phyloP scores from a whole-genome alignment of 768 basidiomycete genomes.

The Amanita exitialis region DNA sequence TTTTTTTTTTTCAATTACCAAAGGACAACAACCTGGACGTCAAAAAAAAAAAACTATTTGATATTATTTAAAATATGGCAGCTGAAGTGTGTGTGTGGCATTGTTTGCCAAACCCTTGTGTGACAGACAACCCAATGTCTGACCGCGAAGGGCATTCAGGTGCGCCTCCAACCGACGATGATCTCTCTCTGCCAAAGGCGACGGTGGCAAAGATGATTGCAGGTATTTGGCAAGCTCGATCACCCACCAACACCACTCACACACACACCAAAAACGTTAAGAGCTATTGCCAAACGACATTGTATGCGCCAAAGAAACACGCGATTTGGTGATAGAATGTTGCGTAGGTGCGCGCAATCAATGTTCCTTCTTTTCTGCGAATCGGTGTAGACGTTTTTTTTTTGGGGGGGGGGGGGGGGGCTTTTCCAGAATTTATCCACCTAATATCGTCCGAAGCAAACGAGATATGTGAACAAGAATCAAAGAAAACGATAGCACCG shows the following conservation, averaged over 20 bases:
- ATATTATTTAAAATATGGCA: no score
- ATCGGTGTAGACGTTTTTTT: not conserved
- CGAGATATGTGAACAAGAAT: conserved; percentile 95
- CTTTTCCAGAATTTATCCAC: conserved; percentile 86
- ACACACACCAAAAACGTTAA: no score
- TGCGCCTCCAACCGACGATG: conserved; percentile 70
- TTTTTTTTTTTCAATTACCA: no score
- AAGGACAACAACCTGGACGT: no score
- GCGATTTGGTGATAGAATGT: conserved; percentile 95
- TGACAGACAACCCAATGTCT: conserved; percentile 46
- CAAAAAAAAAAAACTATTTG: no score
- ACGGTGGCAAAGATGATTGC: conserved; percentile 96
- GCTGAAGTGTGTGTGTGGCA: not conserved
- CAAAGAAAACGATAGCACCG: conserved; percentile 97
- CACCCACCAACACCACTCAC: conserved; percentile 6
- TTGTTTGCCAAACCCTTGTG: not conserved
- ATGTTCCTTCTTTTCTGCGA: not conserved
- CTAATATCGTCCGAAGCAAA: conserved; percentile 96
- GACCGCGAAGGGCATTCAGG: conserved; percentile 76
- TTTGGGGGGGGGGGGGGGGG: no score
- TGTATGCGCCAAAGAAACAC: conserved; percentile 89
- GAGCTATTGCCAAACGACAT: conserved; percentile 86
- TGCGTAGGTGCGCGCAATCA: conserved; percentile 84
- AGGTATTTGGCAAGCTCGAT: conserved; percentile 38
- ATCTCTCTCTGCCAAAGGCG: conserved; percentile 91